Evolutionary conservation across 1,139 yeast genomes (phyloP).

Genomic region (Diutina catenulata): DNA sequence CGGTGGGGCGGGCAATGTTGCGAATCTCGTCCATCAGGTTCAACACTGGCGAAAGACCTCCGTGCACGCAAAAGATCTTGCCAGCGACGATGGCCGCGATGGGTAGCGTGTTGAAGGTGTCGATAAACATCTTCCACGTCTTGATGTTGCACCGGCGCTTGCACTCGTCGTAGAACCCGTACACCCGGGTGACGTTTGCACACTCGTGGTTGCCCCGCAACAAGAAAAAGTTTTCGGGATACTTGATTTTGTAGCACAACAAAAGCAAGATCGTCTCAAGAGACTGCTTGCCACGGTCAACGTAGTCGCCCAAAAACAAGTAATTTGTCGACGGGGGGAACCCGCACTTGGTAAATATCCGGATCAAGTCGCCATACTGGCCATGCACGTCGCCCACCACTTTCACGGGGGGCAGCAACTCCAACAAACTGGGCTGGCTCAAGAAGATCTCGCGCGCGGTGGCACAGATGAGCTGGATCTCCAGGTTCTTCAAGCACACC

Average conservation of each 20-base stretch:
- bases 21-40: slow-evolving; percentile 88
- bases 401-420: slow-evolving; percentile 89
- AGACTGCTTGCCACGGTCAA: slow-evolving; percentile 92
- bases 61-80: slow-evolving; percentile 94
- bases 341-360: slow-evolving; percentile 91
- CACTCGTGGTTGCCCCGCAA: slow-evolving; percentile 95
- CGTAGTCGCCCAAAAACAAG: slow-evolving; percentile 88
- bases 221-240: slow-evolving; percentile 89
- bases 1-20: slow-evolving; percentile 87
- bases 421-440: slow-evolving; percentile 80
- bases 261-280: slow-evolving; percentile 79
- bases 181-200: slow-evolving; percentile 89
- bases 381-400: slow-evolving; percentile 98
- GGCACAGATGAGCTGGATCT: slow-evolving; percentile 76
- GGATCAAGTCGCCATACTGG: slow-evolving; percentile 81
- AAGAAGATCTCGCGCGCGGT: slow-evolving; percentile 81
- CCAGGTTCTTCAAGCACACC: slow-evolving; percentile 78
- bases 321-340: slow-evolving; percentile 96
- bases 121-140: slow-evolving; percentile 89
- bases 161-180: slow-evolving; percentile 96
- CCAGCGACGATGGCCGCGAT: slow-evolving; percentile 94
- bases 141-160: slow-evolving; percentile 79
- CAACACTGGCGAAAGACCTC: slow-evolving; percentile 87
- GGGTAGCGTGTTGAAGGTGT: slow-evolving; percentile 89
- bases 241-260: slow-evolving; percentile 85